phyloP scores from a whole-genome alignment of 345 rosid genomes.

The Arabidopsis suecica region DNA sequence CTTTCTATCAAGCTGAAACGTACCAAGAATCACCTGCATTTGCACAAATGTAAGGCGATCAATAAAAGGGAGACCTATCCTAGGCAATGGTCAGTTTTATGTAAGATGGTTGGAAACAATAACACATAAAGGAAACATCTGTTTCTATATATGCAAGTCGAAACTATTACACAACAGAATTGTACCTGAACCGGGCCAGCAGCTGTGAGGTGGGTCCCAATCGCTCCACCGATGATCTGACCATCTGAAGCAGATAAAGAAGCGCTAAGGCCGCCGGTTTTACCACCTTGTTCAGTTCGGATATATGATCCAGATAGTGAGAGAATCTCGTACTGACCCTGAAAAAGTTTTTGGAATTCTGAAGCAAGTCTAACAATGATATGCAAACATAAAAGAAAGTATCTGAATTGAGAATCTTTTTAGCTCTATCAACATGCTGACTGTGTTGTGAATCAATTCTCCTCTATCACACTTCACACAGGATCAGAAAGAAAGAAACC shows the following conservation, averaged over 20 bases:
- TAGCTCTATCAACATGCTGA: conserved; percentile 2
- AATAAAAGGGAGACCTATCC: conserved; percentile 3
- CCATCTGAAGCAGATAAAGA: conserved; percentile 74
- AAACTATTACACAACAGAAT: conserved; percentile 3
- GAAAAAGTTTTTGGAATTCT: conserved; percentile 17
- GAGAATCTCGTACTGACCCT: conserved; percentile 91
- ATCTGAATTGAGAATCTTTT: background rate
- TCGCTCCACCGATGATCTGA: conserved; percentile 86
- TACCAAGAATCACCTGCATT: conserved; percentile 75
- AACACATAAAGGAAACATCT: background rate
- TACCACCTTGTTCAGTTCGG: conserved; percentile 77
- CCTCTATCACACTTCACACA: background rate
- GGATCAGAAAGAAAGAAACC: conserved; percentile 10
- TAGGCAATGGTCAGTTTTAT: background rate
- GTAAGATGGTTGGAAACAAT: conserved; percentile 3
- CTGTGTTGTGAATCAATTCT: background rate
- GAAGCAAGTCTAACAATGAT: conserved; percentile 20
- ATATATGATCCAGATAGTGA: conserved; percentile 89
- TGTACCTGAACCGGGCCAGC: conserved; percentile 93
- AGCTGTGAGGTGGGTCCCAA: conserved; percentile 83
- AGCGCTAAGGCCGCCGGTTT: conserved; percentile 81
- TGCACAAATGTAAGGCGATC: conserved; percentile 3
- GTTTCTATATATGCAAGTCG: background rate
- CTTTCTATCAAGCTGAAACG: conserved; percentile 64
- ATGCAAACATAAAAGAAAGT: conserved; percentile 25